Conservation (phyloP, 2,329 filamentous ascomycete species). For the Aspergillus neotritici region DNA sequence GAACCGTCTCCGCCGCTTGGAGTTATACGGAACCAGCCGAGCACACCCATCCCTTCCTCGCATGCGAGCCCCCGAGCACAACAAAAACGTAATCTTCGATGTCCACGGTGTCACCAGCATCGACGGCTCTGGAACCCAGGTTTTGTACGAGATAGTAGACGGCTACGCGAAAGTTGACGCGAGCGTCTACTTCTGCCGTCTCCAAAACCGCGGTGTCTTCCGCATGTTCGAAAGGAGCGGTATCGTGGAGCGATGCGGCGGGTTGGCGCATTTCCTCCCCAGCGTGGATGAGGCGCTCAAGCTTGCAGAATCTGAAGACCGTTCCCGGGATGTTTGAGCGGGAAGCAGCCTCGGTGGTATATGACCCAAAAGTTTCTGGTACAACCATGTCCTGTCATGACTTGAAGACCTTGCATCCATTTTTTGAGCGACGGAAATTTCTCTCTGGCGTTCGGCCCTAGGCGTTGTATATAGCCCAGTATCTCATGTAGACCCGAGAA, state of each 20-base stretch:
- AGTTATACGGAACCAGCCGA: slow-evolving; percentile 78
- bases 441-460: background rate
- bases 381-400: background rate
- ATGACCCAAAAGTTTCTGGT: too few relatives aligned
- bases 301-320: slow-evolving; percentile 67
- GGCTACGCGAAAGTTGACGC: slow-evolving; percentile 72
- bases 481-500: too few relatives aligned
- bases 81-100: slow-evolving; percentile 91
- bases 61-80: slow-evolving; percentile 69
- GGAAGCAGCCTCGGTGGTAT: too few relatives aligned
- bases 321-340: slow-evolving; percentile 33
- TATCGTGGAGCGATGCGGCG: slow-evolving; percentile 78
- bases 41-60: slow-evolving; percentile 85
- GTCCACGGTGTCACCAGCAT: slow-evolving; percentile 95
- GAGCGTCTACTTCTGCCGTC: slow-evolving; percentile 49
- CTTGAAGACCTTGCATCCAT: slow-evolving; percentile 4
- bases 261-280: slow-evolving; percentile 68
- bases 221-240: slow-evolving; percentile 69
- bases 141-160: slow-evolving; percentile 81
- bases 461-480: too few relatives aligned
- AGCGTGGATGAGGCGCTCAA: slow-evolving; percentile 80
- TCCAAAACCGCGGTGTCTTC: slow-evolving; percentile 57
- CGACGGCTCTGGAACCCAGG: slow-evolving; percentile 88
- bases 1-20: slow-evolving; percentile 71
- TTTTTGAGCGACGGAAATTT: background rate